phyloP scores from a whole-genome alignment of 371 early-diverging fungal species.

The Thermomucor indicae-seudaticae region DNA sequence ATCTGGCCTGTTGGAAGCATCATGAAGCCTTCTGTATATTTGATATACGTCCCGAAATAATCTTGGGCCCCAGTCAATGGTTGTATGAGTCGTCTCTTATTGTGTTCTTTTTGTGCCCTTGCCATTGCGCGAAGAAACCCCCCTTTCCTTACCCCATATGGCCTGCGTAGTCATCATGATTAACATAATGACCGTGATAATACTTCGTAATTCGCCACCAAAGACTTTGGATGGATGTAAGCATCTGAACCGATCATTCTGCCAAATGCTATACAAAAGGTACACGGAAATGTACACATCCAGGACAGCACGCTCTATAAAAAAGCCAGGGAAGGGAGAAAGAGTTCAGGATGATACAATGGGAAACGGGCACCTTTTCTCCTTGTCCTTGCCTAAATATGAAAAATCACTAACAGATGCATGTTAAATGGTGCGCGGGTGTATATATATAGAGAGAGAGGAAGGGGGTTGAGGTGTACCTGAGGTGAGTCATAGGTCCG shows the following conservation, averaged over 20 bases:
- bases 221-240: conserved; percentile 31
- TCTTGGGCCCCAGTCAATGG: no score
- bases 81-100: no score
- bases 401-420: conserved; percentile 31
- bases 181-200: conserved; percentile 35
- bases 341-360: neutral
- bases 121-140: no score
- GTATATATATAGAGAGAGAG: neutral
- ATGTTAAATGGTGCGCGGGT: no score
- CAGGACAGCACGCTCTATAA: conserved; percentile 25
- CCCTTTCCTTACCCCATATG: conserved; percentile 45
- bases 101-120: no score
- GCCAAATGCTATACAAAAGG: conserved; percentile 26
- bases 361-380: neutral
- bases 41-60: conserved; percentile 32
- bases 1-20: conserved; percentile 13
- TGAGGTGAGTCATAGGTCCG: conserved; percentile 31
- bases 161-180: conserved; percentile 39
- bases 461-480: conserved; percentile 14
- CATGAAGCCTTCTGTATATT: conserved; percentile 40
- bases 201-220: conserved; percentile 41
- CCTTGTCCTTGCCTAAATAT: conserved; percentile 24
- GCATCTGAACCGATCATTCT: conserved; percentile 34
- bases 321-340: neutral
- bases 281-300: conserved; percentile 31